phyloP scores from a whole-genome alignment of 2,329 filamentous ascomycete genomes.

The Colletotrichum abscissum region DNA sequence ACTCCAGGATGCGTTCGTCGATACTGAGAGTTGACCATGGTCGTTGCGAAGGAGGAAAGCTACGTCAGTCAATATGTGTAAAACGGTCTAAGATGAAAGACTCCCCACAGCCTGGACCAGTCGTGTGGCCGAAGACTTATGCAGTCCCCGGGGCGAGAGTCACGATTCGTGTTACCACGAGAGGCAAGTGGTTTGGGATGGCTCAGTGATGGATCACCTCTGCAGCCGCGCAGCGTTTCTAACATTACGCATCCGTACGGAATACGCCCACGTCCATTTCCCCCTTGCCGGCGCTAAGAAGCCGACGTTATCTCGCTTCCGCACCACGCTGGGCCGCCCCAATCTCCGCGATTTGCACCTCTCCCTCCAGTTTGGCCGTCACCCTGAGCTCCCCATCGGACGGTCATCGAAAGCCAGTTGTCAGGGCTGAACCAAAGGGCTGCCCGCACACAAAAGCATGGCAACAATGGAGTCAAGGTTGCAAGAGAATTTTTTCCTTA shows the following conservation, averaged over 20 bases:
- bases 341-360: conserved; percentile 29
- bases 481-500: neutral
- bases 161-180: neutral
- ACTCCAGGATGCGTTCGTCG: neutral
- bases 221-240: neutral
- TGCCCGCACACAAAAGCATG: neutral
- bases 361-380: conserved; percentile 12
- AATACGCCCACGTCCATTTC: neutral
- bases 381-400: conserved; percentile 2
- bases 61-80: conserved; percentile 15
- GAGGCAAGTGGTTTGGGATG: neutral
- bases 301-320: conserved; percentile 32
- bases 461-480: conserved; percentile 5
- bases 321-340: conserved; percentile 18
- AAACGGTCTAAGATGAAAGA: conserved; percentile 7
- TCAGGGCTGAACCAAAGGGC: neutral
- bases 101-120: neutral
- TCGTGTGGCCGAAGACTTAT: neutral
- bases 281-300: conserved; percentile 20
- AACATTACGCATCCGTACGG: neutral
- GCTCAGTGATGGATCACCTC: neutral
- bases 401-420: neutral
- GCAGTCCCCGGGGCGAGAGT: neutral
- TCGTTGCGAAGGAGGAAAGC: neutral
- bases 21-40: neutral